A percentile compares a stretch with the other conserved stretches of the same genome.
phyloP scores from a whole-genome alignment of 2,329 filamentous ascomycete genomes.

The Periconia digitata region DNA sequence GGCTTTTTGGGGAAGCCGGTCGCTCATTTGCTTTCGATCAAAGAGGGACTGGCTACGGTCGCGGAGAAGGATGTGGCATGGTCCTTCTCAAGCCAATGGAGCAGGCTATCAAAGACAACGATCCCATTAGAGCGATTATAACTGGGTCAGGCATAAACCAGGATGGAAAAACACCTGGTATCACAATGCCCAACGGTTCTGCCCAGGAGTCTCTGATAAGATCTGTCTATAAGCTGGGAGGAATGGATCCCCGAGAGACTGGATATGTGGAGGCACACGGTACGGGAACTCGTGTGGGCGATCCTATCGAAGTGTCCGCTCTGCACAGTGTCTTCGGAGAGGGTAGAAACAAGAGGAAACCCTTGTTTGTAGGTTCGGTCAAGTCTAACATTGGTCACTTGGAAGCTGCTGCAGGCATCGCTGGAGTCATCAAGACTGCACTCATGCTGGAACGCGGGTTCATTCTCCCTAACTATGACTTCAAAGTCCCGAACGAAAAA shows the following conservation, averaged over 20 bases:
- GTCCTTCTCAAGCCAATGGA: slow-evolving; percentile 60
- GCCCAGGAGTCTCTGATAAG: slow-evolving; percentile 39
- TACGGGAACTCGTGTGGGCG: slow-evolving; percentile 58
- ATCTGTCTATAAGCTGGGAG: slow-evolving; percentile 21
- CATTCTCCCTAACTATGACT: slow-evolving; percentile 42
- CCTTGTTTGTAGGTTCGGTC: slow-evolving; percentile 29
- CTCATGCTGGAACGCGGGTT: slow-evolving; percentile 45
- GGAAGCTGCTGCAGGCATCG: slow-evolving; percentile 31
- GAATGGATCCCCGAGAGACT: slow-evolving; percentile 26
- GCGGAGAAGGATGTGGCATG: slow-evolving; percentile 65
- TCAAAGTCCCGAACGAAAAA: slow-evolving; percentile 38
- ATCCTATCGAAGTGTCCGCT: slow-evolving; percentile 32
- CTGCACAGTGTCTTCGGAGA: slow-evolving; percentile 25
- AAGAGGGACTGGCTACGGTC: slow-evolving; percentile 62
- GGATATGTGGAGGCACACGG: slow-evolving; percentile 42
- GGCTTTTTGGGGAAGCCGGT: slow-evolving; percentile 31
- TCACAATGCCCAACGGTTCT: slow-evolving; percentile 61
- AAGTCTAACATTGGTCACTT: slow-evolving; percentile 39
- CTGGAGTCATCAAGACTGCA: slow-evolving; percentile 43
- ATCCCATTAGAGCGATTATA: slow-evolving; percentile 52
- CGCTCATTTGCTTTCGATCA: slow-evolving; percentile 47
- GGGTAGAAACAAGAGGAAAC: slow-evolving; percentile 18
- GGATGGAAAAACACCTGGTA: slow-evolving; percentile 60
- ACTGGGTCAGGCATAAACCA: slow-evolving; percentile 46
- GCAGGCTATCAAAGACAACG: slow-evolving; percentile 60